Base-by-base conservation (phyloP, 495 filamentous ascomycete species). In the Bathelium albidoporum region DNA sequence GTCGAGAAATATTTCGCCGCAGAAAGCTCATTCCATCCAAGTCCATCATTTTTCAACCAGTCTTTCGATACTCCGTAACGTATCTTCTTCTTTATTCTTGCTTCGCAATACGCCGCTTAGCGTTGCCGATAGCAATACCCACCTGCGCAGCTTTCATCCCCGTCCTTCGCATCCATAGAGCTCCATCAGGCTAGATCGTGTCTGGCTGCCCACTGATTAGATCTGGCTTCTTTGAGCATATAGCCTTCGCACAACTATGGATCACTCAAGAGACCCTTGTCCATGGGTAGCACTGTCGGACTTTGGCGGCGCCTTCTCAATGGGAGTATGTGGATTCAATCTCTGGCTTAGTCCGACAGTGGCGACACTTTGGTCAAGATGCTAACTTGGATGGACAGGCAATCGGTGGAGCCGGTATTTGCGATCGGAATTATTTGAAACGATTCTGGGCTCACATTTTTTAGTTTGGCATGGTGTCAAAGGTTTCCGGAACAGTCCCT, bases 401-500 rank as follows among this genome's bases (percentile, higher is more conserved):
- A 63, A 91, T 98, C 67, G 94, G 94, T 71, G 94, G 94, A 62
- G 65, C 75, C 63, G 66, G 66, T 68, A 58, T 31, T 4, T 18
- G 16, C 10, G 36, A 26, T 41, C 22, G 9, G 11, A 59, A 34
- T 10, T 53, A 16, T 32, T 9, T 43, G 11, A 28, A 58, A 20
- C 16, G 34, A 45, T 11, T 12, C 9, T 14, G 22, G n/a, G 20
- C 61, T 67, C 28, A 67, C 29, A 5, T 1, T 10, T 1, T 72
- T 86, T 89, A 62, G 85, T 97, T 74, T 98, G 94, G 94, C 94
- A 98, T 77, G 95, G 95, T 70, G 86, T 98, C 55, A 98, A 98
- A 80, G 94, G 93, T 61, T 96, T 89, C 80, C 78, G 93, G 53
- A 96, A 96, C 81, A 85, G 81, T 63, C 85, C 85, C 59, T 90